Evolutionary conservation across 805 yeast species (phyloP).

Genomic region (Lipomyces orientalis): DNA sequence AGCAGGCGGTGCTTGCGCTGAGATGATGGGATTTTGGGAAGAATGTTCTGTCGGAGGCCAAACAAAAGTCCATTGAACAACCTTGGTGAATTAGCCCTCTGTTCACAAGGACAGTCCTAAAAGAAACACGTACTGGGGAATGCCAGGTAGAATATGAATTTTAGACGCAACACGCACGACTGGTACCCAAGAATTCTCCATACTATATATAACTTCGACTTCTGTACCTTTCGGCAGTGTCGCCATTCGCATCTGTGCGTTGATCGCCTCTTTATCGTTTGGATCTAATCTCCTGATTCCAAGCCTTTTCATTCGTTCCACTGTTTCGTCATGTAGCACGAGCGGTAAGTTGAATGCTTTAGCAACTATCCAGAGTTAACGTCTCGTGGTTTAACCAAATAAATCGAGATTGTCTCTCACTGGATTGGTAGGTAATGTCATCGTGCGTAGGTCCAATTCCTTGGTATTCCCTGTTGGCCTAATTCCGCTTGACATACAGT

Average conservation of each 20-base stretch:
- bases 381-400: neutral
- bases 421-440: conserved; percentile 78
- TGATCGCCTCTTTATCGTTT: conserved; percentile 51
- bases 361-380: conserved; percentile 51
- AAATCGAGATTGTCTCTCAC: conserved; percentile 6
- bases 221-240: conserved; percentile 61
- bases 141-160: conserved; percentile 80
- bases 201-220: conserved; percentile 48
- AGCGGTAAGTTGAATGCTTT: conserved; percentile 61
- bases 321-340: conserved; percentile 61
- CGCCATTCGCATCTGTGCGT: conserved; percentile 80
- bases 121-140: conserved; percentile 57
- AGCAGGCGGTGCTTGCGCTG: conserved; percentile 53
- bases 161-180: conserved; percentile 68
- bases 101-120: neutral
- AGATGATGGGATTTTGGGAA: conserved; percentile 49
- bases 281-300: conserved; percentile 47
- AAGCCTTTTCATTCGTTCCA: conserved; percentile 60
- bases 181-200: conserved; percentile 80
- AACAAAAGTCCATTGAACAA: conserved; percentile 63
- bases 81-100: conserved; percentile 8
- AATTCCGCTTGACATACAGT: neutral
- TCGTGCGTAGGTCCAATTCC: conserved; percentile 87
- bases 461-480: conserved; percentile 41
- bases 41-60: conserved; percentile 50